Base-by-base conservation (phyloP, 176 grass and related monocot species). In the Oryza glaberrima region DNA sequence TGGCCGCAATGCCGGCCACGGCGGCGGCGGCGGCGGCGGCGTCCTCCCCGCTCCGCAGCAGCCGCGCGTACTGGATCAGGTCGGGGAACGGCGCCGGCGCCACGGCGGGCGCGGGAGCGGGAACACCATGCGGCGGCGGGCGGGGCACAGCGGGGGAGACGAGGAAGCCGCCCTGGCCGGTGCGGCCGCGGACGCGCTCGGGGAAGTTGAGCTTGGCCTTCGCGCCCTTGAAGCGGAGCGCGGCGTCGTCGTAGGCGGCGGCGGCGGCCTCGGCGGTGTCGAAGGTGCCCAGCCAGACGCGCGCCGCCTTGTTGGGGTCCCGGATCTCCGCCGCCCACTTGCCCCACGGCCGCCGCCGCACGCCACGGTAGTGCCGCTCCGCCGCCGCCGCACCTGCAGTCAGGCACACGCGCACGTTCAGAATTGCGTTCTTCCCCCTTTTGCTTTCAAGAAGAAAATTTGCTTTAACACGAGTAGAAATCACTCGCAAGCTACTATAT, bases 171-270 rank as follows among this genome's bases (percentile, higher is more conserved):
- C 90, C 83, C 25, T 86, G 82, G 60, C 70, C 77, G 26, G 88
- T 92, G 56, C 90, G 85, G 23, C 93, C 90, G 19, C 73, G 90
- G 48, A 93, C 77, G 71, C 94, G 86, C 82, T 96, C 93, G 16
- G 93, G 93, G 56, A 95, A 95, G 90, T 95, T 92, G 78, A 95
- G 90, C 77, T 95, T 95, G 71, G 93, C 93, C 80, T 95, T 95
- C 49, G 93, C 47, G 63, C 93, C 93, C 82, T 92, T 95, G 78
- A 95, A 95, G 25, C 85, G 84, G 34, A 95, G 67, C 64, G 93
- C 93, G 6, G 93, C 93, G 68, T 84, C 90, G 65, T 94, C 93
- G 72, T 95, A 95, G 43, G 93, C 93, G 17, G 67, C 72, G 70
- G 90, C 93, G 12, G 93, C 93, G 73, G 73, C 88, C 81, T 95